phyloP scores from a whole-genome alignment of 345 rosid genomes.

The Citrus unshiu region DNA sequence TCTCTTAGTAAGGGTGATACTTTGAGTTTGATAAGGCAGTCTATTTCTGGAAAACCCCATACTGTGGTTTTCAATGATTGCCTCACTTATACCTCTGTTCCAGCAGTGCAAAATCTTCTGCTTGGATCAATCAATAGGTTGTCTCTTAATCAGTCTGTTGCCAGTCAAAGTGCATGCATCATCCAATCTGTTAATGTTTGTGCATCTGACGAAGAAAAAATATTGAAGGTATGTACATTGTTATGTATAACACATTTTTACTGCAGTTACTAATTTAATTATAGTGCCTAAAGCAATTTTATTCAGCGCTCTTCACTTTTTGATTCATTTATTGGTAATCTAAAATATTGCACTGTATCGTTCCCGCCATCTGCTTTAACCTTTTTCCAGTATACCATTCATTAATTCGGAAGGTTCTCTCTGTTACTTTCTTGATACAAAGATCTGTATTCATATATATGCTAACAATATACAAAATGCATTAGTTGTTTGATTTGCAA shows the following conservation, averaged over 20 bases:
- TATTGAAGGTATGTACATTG: conserved; percentile 39
- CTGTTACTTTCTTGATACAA: not conserved
- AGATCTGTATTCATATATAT: not conserved
- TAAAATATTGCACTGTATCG: not conserved
- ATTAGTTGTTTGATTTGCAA: not conserved
- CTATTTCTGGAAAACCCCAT: conserved; percentile 51
- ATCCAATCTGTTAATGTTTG: conserved; percentile 45
- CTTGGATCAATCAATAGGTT: conserved; percentile 39
- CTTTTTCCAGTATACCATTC: not conserved
- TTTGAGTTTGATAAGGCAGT: conserved; percentile 53
- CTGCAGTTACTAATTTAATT: not conserved
- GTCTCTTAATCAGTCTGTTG: conserved; percentile 37
- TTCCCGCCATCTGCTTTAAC: not conserved
- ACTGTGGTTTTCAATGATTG: conserved; percentile 49
- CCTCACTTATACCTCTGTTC: conserved; percentile 20
- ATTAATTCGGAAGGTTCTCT: not conserved
- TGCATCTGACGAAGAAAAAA: conserved; percentile 35
- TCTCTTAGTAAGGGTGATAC: conserved; percentile 33
- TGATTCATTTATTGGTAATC: not conserved
- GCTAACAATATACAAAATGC: not conserved
- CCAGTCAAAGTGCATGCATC: conserved; percentile 51
- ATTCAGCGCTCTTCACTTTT: not conserved
- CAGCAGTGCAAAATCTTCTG: conserved; percentile 40
- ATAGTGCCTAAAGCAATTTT: not conserved
- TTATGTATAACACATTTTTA: not conserved